Conservation (phyloP, 2,329 filamentous ascomycete species). For the Orbilia javanica region DNA sequence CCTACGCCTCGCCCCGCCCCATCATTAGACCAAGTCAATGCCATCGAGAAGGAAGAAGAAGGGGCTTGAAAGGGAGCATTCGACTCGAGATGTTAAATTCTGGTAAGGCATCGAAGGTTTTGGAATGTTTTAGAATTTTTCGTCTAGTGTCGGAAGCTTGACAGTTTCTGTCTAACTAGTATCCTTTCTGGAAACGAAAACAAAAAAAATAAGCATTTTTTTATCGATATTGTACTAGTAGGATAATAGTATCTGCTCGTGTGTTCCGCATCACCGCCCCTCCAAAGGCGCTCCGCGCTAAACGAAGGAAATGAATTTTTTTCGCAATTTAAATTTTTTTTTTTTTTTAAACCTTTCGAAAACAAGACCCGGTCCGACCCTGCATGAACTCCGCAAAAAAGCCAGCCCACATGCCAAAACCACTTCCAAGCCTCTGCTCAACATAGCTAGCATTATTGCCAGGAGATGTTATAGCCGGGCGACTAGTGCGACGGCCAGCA, state of each 20-base stretch:
- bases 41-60: neutral
- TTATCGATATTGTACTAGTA: conserved; percentile 23
- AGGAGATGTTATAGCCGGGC: conserved; percentile 43
- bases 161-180: conserved; percentile 2
- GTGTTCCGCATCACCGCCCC: conserved; percentile 19
- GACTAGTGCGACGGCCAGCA: conserved; percentile 42
- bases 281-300: conserved; percentile 23
- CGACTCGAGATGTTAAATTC: conserved; percentile 16
- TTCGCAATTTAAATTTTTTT: conserved; percentile 10
- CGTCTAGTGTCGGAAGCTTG: conserved; percentile 3
- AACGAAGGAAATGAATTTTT: conserved; percentile 29
- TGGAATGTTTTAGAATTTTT: conserved; percentile 28
- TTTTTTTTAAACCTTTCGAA: conserved; percentile 13
- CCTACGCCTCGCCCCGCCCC: conserved; percentile 6
- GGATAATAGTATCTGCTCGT: conserved; percentile 28
- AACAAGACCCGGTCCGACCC: conserved; percentile 44
- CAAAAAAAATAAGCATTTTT: conserved; percentile 26
- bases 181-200: neutral
- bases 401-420: conserved; percentile 26
- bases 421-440: conserved; percentile 6
- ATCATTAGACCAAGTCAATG: conserved; percentile 7
- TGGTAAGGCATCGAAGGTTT: conserved; percentile 16
- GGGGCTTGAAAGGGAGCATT: neutral
- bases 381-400: conserved; percentile 49
- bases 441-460: conserved; percentile 11